Base-by-base conservation (phyloP, 202 grass and related monocot species). In the Alloteropsis angusta region DNA sequence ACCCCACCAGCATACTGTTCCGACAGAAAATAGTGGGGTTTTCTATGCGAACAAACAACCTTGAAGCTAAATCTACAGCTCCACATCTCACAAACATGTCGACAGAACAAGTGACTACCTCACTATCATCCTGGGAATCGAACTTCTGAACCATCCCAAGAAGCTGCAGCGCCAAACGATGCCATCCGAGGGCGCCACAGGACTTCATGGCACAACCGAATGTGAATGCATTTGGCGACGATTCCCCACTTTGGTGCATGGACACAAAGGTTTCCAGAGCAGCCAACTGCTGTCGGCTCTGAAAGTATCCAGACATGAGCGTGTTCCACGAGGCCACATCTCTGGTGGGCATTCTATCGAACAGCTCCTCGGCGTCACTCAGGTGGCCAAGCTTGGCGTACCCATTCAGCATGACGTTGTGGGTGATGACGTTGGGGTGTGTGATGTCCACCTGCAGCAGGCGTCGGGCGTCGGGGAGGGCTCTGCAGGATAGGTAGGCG, bases 71-170 rank as follows among this genome's bases (percentile, higher is more conserved):
- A 52, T 86, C 80, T 14, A 88, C 58, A 39, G 56, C 53, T 30
- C 87, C 85, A 58, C 91, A 92, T 61, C 89, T 98, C 77, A 90
- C 85, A 72, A 93, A 89, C 91, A 98, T 90, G 85, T 91, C 95
- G 11, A 98, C 85, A 60, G 93, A 84, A 10, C 75, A 68, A 57
- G 78, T 69, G 35, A 19, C 47, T 43, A 89, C 87, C 23, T 94
- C 74, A 39, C 65, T 79, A 41, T 98, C 89, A 59, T 76, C 71
- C 85, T 54, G 50, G 53, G 82, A 88, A 62, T 82, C 83, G 48
- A 90, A 90, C 74, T 94, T 92, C 41, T 90, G 84, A 56, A 89
- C 64, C 61, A 92, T 84, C 34, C 85, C 92, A 83, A 92, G 84
- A 66, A 98, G 78, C 72, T 92, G 91, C 65, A 85, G 61, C n/a